Conservation (phyloP, 768 basidiomycete genomes). For the Mycena albidolilacea region DNA sequence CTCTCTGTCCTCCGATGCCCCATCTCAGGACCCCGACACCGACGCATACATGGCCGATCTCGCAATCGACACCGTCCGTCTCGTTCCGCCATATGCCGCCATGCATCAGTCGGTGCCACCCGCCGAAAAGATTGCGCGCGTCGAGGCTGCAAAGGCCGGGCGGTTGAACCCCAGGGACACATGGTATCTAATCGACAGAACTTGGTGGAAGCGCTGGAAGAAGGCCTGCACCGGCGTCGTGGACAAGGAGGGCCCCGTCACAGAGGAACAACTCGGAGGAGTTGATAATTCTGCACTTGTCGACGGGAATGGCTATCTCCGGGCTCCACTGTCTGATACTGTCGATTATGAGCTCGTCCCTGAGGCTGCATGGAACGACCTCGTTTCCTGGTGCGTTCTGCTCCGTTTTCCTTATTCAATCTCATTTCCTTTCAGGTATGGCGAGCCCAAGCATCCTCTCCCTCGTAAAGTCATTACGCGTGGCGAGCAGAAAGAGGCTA, state of each 20-base stretch:
- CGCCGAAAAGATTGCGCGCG: conserved; percentile 63
- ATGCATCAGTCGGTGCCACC: conserved; percentile 50
- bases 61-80: conserved; percentile 56
- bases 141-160: conserved; percentile 61
- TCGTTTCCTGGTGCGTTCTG: conserved; percentile 72
- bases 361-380: conserved; percentile 75
- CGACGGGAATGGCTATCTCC: conserved; percentile 66
- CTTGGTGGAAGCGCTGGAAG: conserved; percentile 85
- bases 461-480: conserved; percentile 78
- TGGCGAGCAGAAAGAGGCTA: conserved; percentile 63
- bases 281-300: conserved; percentile 82
- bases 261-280: conserved; percentile 77
- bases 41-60: conserved; percentile 79
- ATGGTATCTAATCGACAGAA: conserved; percentile 82
- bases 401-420: conserved; percentile 7
- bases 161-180: conserved; percentile 76
- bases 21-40: conserved; percentile 69
- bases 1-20: conserved; percentile 81
- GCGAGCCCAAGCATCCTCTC: conserved; percentile 67
- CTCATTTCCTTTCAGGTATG: conserved; percentile 72
- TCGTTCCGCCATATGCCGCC: conserved; percentile 44
- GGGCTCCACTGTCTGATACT: conserved; percentile 65
- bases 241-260: conserved; percentile 77
- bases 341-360: conserved; percentile 85
- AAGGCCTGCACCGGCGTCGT: conserved; percentile 77